Evolutionary conservation across 768 basidiomycete genomes (phyloP).

Genomic region (Leccinum longicurvipes): DNA sequence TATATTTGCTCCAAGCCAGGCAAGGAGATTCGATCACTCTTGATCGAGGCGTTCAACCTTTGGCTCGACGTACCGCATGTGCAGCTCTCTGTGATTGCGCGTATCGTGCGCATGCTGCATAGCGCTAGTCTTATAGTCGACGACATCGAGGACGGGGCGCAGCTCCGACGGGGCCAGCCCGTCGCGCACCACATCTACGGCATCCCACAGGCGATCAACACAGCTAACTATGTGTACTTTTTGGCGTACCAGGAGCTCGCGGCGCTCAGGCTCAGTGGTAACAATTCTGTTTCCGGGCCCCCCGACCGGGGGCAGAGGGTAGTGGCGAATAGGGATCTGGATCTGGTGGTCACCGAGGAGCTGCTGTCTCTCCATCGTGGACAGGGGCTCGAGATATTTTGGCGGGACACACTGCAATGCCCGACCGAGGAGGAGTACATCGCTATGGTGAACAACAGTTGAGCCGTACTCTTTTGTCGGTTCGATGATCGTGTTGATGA

Average conservation of each 20-base stretch:
- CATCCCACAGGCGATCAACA: conserved; percentile 94
- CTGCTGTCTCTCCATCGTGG: conserved; percentile 86
- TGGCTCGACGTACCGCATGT: conserved; percentile 84
- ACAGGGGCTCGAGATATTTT: conserved; percentile 91
- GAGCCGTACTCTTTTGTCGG: too few species aligned
- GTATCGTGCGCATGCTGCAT: conserved; percentile 91
- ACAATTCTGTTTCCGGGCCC: background rate
- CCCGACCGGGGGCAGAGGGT: conserved; percentile 5
- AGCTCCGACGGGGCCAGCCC: conserved; percentile 82
- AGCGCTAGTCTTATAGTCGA: conserved; percentile 94
- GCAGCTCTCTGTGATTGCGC: conserved; percentile 69
- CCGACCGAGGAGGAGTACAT: too few species aligned
- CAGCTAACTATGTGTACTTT: conserved; percentile 96
- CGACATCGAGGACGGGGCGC: conserved; percentile 91
- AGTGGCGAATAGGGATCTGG: conserved; percentile 77
- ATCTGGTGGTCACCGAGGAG: conserved; percentile 44
- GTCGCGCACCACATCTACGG: conserved; percentile 95
- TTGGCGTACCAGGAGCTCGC: conserved; percentile 81
- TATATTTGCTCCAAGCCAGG: conserved; percentile 85
- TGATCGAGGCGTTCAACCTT: conserved; percentile 89
- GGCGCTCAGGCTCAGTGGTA: conserved; percentile 6
- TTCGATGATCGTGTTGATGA: too few species aligned
- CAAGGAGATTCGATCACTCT: conserved; percentile 83
- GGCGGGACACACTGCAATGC: conserved; percentile 91
- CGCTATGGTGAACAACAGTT: conserved; percentile 95